phyloP scores from a whole-genome alignment of 106 monocot genomes.

The Iris macrosiphon region DNA sequence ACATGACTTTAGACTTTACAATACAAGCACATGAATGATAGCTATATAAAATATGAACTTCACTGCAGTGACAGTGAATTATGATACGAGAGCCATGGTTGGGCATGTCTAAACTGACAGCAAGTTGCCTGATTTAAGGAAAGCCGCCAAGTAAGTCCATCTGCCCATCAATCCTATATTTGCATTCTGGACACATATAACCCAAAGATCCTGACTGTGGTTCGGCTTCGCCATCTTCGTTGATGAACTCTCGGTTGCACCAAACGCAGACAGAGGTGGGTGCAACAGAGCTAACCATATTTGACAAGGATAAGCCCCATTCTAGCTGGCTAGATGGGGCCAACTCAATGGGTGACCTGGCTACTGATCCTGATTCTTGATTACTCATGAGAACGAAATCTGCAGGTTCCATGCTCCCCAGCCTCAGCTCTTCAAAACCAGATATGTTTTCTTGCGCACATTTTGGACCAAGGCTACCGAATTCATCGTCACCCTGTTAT shows the following conservation, averaged over 20 bases:
- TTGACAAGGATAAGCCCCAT: constrained; percentile 38
- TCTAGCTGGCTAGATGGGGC: constrained; percentile 27
- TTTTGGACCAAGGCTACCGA: constrained; percentile 15
- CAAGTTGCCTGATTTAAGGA: too few relatives aligned
- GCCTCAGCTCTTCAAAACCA: constrained; percentile 20
- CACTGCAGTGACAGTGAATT: too few relatives aligned
- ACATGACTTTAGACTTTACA: too few relatives aligned
- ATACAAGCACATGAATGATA: too few relatives aligned
- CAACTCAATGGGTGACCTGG: constrained; percentile 32
- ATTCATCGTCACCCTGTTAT: constrained; percentile 22
- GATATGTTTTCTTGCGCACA: constrained; percentile 15
- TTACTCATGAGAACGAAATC: constrained; percentile 18
- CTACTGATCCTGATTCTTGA: constrained; percentile 10
- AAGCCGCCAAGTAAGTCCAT: too few relatives aligned
- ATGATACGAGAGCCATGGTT: too few relatives aligned
- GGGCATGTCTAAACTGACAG: too few relatives aligned
- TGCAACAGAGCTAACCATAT: constrained; percentile 12
- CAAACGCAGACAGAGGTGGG: constrained; percentile 53
- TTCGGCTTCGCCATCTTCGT: constrained; percentile 20
- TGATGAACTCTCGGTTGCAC: constrained; percentile 56
- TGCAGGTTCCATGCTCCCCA: constrained; percentile 17
- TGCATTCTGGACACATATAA: constrained; percentile 67
- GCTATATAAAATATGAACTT: too few relatives aligned
- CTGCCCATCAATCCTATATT: constrained; percentile 43
- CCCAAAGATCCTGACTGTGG: constrained; percentile 43